phyloP scores from a whole-genome alignment of 164 flowering plant species.

The Echeveria elegans region DNA sequence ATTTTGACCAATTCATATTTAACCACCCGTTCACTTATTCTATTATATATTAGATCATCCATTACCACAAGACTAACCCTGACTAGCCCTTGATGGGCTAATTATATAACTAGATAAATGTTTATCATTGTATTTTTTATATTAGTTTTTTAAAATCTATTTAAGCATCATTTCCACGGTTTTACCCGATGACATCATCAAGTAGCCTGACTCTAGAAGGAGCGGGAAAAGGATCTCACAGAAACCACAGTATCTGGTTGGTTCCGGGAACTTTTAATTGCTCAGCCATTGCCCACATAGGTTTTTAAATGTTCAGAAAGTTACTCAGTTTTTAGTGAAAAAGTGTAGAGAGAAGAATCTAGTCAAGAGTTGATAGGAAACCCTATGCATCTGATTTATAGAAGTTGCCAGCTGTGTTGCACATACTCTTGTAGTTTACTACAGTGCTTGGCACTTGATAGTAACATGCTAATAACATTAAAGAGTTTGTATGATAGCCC shows the following conservation, averaged over 20 bases:
- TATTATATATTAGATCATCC: no score
- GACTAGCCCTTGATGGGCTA: no score
- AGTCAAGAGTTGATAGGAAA: neutral
- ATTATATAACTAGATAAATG: no score
- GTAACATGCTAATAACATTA: constrained; percentile 1
- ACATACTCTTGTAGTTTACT: neutral
- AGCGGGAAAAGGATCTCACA: neutral
- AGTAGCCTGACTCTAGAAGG: no score
- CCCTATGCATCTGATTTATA: neutral
- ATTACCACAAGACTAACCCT: no score
- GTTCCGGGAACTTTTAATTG: neutral
- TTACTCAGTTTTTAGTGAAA: neutral
- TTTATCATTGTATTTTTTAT: no score
- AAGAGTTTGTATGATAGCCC: constrained; percentile 1
- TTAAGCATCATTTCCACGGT: no score
- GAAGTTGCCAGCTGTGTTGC: neutral
- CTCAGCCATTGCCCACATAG: neutral
- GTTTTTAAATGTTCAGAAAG: neutral
- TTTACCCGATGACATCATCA: no score
- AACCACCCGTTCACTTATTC: no score
- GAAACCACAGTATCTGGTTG: neutral
- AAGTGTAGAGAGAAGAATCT: neutral
- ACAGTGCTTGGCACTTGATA: neutral
- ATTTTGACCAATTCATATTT: no score
- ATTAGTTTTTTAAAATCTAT: no score